Evolutionary conservation across 2,329 filamentous ascomycete species (phyloP), one percentile per base, ranked within the genome.

Genomic region (Cordyceps tenuipes): DNA sequence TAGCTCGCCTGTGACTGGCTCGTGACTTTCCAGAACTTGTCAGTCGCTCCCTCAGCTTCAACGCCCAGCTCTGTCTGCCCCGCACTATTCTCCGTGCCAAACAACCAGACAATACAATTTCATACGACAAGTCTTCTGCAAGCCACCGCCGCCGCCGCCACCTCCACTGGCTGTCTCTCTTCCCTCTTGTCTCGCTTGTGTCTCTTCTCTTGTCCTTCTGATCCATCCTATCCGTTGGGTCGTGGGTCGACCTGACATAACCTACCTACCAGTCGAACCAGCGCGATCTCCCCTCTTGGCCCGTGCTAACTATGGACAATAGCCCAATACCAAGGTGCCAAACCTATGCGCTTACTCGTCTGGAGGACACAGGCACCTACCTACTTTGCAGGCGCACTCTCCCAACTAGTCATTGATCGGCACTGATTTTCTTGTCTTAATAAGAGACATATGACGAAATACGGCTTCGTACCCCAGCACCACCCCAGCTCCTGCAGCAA

Each of bases 1-100:
- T 58, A 58, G 21, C 47, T 51, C 23, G 56, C 36, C 44, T 13
- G 36, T 58, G 56, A 58, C 56, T 58, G 56, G 56, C 56, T n/a
- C 56, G 47, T 58, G 56, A 51, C 47, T 17, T 21, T 34, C 31
- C 47, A 36, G 34, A 12, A 12, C 34, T 36, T 36, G 34, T 13
- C 47, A 23, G 26, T 49, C 47, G 23, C 48, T 31, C 5, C 48
- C 48, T 50, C 48, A 56, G 53, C 53, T 56, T 36, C 41, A 17
- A 43, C 39, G 39, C 39, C 39, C 39, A 41, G 43, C 54, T 49
- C 39, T 6, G 13, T 41, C 23, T 15, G 8, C 15, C 43, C 54
- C 54, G 34, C 44, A 46, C 43, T 8, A 21, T 10, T 21, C n/a
- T 46, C 41, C 41, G 41, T 36, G 3, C 12, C 34, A 12, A 36